phyloP scores from a whole-genome alignment of 768 basidiomycete genomes.

The Phallus indusiatus region DNA sequence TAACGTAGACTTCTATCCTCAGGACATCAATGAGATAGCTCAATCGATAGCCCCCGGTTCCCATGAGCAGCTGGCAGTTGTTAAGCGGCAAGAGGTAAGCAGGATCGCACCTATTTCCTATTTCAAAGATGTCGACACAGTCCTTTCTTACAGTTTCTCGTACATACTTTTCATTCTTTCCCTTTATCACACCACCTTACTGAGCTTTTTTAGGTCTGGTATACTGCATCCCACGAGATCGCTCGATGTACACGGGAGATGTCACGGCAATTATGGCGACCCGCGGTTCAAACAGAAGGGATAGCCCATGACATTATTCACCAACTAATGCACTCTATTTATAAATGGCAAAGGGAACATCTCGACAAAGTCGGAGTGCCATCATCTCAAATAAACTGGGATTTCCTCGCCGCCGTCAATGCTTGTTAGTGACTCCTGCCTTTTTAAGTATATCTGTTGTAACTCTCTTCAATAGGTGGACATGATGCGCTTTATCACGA shows the following conservation, averaged over 20 bases:
- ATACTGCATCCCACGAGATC: constrained; percentile 73
- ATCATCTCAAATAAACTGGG: constrained; percentile 76
- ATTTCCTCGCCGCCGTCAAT: constrained; percentile 72
- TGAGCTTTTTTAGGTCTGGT: constrained; percentile 54
- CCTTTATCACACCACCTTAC: constrained; percentile 9
- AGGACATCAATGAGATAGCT: constrained; percentile 32
- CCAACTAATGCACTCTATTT: constrained; percentile 45
- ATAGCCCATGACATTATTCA: constrained; percentile 59
- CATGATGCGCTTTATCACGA: constrained; percentile 87
- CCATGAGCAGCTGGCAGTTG: constrained; percentile 26
- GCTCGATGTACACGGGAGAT: constrained; percentile 77
- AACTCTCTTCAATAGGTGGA: constrained; percentile 46
- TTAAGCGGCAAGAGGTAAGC: constrained; percentile 67
- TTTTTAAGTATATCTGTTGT: constrained; percentile 15
- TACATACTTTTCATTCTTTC: constrained; percentile 26
- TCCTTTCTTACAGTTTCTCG: constrained; percentile 49
- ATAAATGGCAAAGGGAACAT: constrained; percentile 68
- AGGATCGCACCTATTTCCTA: constrained; percentile 3
- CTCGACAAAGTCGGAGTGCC: constrained; percentile 79
- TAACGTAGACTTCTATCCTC: constrained; percentile 81
- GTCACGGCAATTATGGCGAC: constrained; percentile 73
- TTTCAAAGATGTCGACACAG: constrained; percentile 5
- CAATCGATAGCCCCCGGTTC: constrained; percentile 36
- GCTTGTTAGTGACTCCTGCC: constrained; percentile 35
- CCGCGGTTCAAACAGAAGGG: constrained; percentile 66